phyloP scores from a whole-genome alignment of 2,329 filamentous ascomycete species.

The Myriosclerotinia curreyana region DNA sequence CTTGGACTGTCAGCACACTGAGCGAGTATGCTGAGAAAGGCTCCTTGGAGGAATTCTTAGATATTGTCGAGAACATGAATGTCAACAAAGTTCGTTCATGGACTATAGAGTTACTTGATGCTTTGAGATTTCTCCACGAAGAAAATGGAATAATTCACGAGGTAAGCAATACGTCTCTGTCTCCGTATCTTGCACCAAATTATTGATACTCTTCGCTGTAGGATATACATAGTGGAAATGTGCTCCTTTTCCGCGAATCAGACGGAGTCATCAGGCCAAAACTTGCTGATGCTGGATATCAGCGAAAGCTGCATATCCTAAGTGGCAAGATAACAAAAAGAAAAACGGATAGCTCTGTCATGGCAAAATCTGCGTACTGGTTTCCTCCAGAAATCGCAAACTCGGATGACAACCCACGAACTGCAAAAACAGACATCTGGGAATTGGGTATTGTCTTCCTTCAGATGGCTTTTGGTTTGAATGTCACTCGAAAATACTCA shows the following conservation, averaged over 20 bases:
- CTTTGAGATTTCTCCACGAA: slow-evolving; percentile 77
- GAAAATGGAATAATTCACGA: slow-evolving; percentile 78
- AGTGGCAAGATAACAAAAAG: slow-evolving; percentile 53
- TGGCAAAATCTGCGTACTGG: slow-evolving; percentile 78
- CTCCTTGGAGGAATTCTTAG: slow-evolving; percentile 76
- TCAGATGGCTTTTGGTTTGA: slow-evolving; percentile 89
- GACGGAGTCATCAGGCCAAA: slow-evolving; percentile 70
- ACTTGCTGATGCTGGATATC: slow-evolving; percentile 70
- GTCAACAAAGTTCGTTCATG: slow-evolving; percentile 77
- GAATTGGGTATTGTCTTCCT: slow-evolving; percentile 87
- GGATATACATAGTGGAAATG: slow-evolving; percentile 74
- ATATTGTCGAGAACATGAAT: slow-evolving; percentile 71
- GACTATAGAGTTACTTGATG: slow-evolving; percentile 90
- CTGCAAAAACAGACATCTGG: slow-evolving; percentile 88
- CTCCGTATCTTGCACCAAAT: background rate
- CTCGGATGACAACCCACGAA: slow-evolving; percentile 60
- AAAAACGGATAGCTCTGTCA: slow-evolving; percentile 53
- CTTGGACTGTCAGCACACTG: slow-evolving; percentile 73
- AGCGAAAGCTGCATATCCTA: slow-evolving; percentile 64
- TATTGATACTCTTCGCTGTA: background rate
- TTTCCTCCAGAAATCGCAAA: slow-evolving; percentile 71
- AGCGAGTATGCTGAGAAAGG: slow-evolving; percentile 78
- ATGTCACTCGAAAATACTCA: slow-evolving; percentile 71
- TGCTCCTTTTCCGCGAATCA: slow-evolving; percentile 69
- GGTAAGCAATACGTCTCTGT: background rate